Base-by-base conservation (phyloP, 1,139 yeast genomes). In the Suhomyces guaymorum region DNA sequence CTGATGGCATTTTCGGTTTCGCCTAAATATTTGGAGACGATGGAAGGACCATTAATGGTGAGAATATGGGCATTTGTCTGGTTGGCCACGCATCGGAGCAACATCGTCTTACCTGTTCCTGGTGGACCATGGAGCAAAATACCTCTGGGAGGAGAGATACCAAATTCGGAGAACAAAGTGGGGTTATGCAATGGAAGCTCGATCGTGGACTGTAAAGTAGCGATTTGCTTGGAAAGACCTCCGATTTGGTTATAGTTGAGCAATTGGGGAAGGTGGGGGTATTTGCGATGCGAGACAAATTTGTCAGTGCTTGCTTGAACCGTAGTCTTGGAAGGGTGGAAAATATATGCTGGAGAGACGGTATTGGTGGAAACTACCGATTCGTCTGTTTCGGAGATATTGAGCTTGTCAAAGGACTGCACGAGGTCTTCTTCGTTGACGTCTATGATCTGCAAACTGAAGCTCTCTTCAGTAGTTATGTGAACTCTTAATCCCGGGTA, bases 91-190 rank as follows among this genome's bases (percentile, higher is more conserved):
- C 96, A 85, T 37, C 87, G 72, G 28, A 94, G 66, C 11, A 92
- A 70, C 88, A 90, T 79, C 1, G 97, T 87, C 57, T 92, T 92
- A 36, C 99, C 99, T 0, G 97, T 90, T 1, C 99, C 99, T 2
- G 97, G 95, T 2, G 97, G 96, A 0, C 99, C 99, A 61, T 90
- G 95, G 4, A 92, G 64, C 21, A 92, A 63, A 11, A 94, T 73
- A 4, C 98, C 98, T 38, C 96, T 70, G 2, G 97, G 97, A 8
- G 96, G 94, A 7, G 82, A 72, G 28, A 90, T 84, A n/a, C 92
- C 90, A 64, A 90, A 94, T 37, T 86, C 80, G 7, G 82, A 70
- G 50, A 89, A 92, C 23, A 88, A 62, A 4, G 75, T 72, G 0
- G 97, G 96, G 37, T 79, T 79, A 43, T 82, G 79, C 24, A 92